Evolutionary conservation across 2,329 filamentous ascomycete genomes (phyloP), one percentile per base, ranked within the genome.

Genomic region (Cladosporium halotolerans): DNA sequence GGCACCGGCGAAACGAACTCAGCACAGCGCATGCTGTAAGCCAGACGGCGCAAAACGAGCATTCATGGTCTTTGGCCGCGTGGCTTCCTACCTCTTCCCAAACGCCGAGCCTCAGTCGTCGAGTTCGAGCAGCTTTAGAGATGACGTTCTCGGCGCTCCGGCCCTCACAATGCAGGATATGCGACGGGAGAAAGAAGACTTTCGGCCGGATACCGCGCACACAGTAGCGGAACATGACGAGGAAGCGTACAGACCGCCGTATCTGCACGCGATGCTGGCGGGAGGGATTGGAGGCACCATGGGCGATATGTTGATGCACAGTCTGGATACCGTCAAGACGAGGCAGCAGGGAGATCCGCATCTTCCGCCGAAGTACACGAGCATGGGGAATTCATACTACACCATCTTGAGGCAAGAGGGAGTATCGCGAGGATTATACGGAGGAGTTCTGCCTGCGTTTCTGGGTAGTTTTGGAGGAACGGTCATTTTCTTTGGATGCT

Each of bases 241-340:
- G 31, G 73, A 75, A 56, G 70, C 71, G 41, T 70, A 69, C 51
- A 69, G 75, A 40, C 74, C 75, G 51, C 74, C 74, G 2, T 78
- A 76, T 57, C 58, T 74, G 28, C 74, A 78, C 68, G 75, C 88
- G 69, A 99, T 97, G 91, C 79, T 99, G 66, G 93, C 93, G 33
- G 93, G 93, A 66, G 93, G 92, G 56, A 77, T 95, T 50, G 93
- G 95, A 66, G 93, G 93, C 50, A 91, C 88, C 13, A 95, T 87
- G 53, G 93, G 95, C 55, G 93, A 99, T 71, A 87, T 99, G 80
- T 77, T 99, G 61, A 99, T 99, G 93, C 93, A 99, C 75, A 97
- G 92, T 43, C 81, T 99, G 66, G 93, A 99, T 71, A 99, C 93
- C 1, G 93, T 99, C 64, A 99, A 99, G 75, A 99, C 93, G 44